Evolutionary conservation across 2,329 filamentous ascomycete genomes (phyloP).

Genomic region (Verticillium isaacii): DNA sequence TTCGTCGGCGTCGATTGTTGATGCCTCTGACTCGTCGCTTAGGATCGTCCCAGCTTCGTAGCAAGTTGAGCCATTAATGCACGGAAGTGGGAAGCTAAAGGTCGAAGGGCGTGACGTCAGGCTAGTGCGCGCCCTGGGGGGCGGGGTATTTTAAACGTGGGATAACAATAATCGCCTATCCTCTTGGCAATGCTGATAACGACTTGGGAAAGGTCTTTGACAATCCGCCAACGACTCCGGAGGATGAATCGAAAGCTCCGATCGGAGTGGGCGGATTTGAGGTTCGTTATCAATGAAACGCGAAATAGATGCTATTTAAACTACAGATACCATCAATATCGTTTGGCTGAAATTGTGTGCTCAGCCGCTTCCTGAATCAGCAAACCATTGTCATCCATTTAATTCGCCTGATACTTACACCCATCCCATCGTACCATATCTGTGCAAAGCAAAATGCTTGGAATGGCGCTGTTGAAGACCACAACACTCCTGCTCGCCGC

Average conservation of each 20-base stretch:
- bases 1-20: background rate
- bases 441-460: conserved; percentile 1
- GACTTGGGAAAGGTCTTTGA: background rate
- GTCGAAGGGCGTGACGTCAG: background rate
- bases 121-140: background rate
- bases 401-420: no score
- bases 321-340: background rate
- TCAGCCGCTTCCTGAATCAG: no score
- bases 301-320: background rate
- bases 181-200: conserved; percentile 1
- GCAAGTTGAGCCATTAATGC: conserved; percentile 1
- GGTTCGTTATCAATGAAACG: background rate
- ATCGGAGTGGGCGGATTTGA: conserved; percentile 1
- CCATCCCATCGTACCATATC: background rate
- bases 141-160: background rate
- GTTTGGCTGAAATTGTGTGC: no score
- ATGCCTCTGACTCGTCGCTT: background rate
- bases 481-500: conserved; percentile 7
- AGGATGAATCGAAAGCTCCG: background rate
- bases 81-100: background rate
- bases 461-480: conserved; percentile 1
- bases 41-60: background rate
- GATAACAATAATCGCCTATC: background rate
- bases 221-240: background rate
- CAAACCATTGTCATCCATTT: no score